phyloP scores from a whole-genome alignment of 2,329 filamentous ascomycete species.

The Aspergillus fumigatus region DNA sequence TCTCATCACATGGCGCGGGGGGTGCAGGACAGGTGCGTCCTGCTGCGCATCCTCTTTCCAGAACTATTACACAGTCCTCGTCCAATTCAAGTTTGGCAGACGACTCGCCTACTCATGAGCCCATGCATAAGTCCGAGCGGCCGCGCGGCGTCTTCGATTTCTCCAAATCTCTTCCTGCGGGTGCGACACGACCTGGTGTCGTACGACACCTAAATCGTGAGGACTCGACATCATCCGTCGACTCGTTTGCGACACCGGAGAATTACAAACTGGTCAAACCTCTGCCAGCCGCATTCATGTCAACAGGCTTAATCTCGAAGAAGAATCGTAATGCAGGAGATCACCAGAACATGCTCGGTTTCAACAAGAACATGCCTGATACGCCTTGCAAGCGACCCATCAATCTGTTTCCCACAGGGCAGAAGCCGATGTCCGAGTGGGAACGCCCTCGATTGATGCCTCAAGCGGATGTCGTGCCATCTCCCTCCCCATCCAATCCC shows the following conservation, averaged over 20 bases:
- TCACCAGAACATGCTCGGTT: conserved; percentile 45
- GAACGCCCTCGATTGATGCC: conserved; percentile 59
- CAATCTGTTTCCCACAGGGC: conserved; percentile 63
- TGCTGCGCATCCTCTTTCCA: conserved; percentile 72
- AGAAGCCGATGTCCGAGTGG: conserved; percentile 52
- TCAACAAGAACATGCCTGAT: conserved; percentile 73
- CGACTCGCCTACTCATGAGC: conserved; percentile 64
- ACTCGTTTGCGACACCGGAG: conserved; percentile 67
- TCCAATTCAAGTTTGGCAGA: conserved; percentile 73
- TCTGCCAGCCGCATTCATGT: conserved; percentile 81
- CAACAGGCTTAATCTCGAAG: conserved; percentile 91
- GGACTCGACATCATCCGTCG: conserved; percentile 45
- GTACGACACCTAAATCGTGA: conserved; percentile 44
- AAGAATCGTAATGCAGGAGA: conserved; percentile 80
- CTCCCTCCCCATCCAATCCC: conserved; percentile 73
- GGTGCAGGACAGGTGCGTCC: conserved; percentile 40
- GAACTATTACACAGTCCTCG: conserved; percentile 80
- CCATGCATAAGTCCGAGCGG: conserved; percentile 51
- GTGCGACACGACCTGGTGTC: conserved; percentile 51
- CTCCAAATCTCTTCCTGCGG: conserved; percentile 70
- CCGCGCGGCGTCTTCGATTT: conserved; percentile 56
- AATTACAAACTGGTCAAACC: conserved; percentile 74
- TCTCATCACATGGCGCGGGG: conserved; percentile 25
- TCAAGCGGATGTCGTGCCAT: conserved; percentile 72
- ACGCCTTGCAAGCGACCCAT: conserved; percentile 90